Percentiles rank a stretch among this genome's conserved stretches.
These are phyloP conservation scores for Adansonia gregorii DNA, from an alignment of 441 rosid genomes.

Conservation along the genomic window DNA sequence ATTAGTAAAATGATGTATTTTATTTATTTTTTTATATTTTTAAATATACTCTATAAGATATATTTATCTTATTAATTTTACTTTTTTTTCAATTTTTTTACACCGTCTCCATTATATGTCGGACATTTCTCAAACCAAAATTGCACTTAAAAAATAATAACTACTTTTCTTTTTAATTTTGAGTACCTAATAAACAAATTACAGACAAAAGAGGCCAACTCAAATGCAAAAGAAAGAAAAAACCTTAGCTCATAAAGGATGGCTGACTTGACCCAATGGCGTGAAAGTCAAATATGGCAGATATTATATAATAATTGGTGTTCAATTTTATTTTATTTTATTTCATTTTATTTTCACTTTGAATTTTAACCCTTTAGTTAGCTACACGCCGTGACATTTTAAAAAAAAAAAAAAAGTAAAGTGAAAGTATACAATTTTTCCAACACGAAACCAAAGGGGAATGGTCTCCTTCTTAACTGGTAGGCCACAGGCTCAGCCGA, in stretches of 20 bases:
- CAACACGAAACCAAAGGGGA: constrained; percentile 39
- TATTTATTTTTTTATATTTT: too few species aligned
- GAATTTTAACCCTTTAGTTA: constrained; percentile 7
- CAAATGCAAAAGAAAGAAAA: neutral
- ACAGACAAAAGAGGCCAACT: neutral
- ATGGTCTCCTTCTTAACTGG: constrained; percentile 28
- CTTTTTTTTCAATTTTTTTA: too few species aligned
- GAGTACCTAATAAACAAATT: neutral
- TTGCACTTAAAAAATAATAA: too few species aligned
- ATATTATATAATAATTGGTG: constrained; percentile 11
- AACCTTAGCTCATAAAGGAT: neutral
- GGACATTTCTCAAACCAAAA: too few species aligned
- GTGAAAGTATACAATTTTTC: neutral
- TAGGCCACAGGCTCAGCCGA: constrained; percentile 29
- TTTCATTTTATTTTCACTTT: constrained; percentile 33
- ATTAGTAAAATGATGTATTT: too few species aligned
- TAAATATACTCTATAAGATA: too few species aligned
- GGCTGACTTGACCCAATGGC: constrained; percentile 41
- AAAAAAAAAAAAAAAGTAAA: constrained; percentile 7
- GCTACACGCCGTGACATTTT: constrained; percentile 10
- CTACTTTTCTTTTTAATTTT: too few species aligned
- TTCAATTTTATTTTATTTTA: neutral
- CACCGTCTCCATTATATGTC: too few species aligned
- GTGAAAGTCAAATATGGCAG: constrained; percentile 41
- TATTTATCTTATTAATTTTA: too few species aligned